phyloP scores from a whole-genome alignment of 306 rosid species.

The Vigna mungo region DNA sequence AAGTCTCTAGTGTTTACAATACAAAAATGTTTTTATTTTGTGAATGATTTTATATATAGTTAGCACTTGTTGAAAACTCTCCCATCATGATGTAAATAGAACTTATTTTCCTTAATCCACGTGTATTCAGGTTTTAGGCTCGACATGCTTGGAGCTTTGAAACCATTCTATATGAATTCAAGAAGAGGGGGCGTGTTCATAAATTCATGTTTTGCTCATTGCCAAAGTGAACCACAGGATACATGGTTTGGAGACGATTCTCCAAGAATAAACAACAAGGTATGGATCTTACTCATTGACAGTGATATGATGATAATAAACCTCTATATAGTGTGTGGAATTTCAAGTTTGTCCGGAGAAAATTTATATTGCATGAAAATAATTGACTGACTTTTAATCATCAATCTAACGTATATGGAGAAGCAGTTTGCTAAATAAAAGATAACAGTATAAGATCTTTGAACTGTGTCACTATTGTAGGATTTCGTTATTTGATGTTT shows the following conservation, averaged over 20 bases:
- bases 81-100: neutral
- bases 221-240: slow-evolving; percentile 95
- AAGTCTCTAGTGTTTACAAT: neutral
- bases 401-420: neutral
- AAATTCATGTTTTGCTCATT: slow-evolving; percentile 96
- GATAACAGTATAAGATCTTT: neutral
- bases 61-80: slow-evolving; percentile 8
- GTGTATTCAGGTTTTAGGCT: slow-evolving; percentile 66
- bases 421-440: slow-evolving; percentile 17
- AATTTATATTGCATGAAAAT: neutral
- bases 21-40: slow-evolving; percentile 2
- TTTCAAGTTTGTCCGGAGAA: slow-evolving; percentile 4
- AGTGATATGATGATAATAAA: slow-evolving; percentile 23
- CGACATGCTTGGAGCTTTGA: slow-evolving; percentile 67
- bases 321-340: slow-evolving; percentile 13
- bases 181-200: slow-evolving; percentile 79
- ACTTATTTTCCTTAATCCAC: slow-evolving; percentile 31
- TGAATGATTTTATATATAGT: neutral
- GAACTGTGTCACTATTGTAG: slow-evolving; percentile 8
- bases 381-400: neutral
- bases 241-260: slow-evolving; percentile 85
- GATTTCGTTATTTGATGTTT: slow-evolving; percentile 14
- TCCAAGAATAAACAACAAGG: slow-evolving; percentile 80
- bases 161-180: slow-evolving; percentile 58
- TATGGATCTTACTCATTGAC: slow-evolving; percentile 30